Evolutionary conservation across 2,329 filamentous ascomycete species (phyloP).

Genomic region (Trichoderma hamatum): DNA sequence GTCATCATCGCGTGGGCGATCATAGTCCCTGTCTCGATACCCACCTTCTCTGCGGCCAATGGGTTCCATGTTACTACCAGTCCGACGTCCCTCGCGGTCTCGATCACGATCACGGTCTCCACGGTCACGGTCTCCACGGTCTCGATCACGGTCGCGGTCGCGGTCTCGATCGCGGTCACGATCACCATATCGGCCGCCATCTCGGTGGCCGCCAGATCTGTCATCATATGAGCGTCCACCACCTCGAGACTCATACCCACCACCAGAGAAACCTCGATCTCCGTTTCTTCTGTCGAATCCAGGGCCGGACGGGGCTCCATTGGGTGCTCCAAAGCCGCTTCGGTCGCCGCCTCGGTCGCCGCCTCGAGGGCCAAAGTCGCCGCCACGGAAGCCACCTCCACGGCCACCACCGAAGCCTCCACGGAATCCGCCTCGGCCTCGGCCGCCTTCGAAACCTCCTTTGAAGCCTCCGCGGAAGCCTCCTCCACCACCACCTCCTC

Average conservation of each 20-base stretch:
- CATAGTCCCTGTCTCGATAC: slow-evolving; percentile 54
- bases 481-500: slow-evolving; percentile 48
- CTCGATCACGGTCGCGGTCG: slow-evolving; percentile 42
- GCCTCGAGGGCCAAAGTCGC: slow-evolving; percentile 44
- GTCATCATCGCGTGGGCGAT: slow-evolving; percentile 61
- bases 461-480: slow-evolving; percentile 49
- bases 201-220: slow-evolving; percentile 57
- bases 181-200: slow-evolving; percentile 49
- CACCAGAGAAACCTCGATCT: slow-evolving; percentile 46
- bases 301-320: slow-evolving; percentile 64
- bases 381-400: slow-evolving; percentile 39
- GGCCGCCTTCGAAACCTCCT: slow-evolving; percentile 54
- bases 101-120: slow-evolving; percentile 54
- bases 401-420: slow-evolving; percentile 42
- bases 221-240: slow-evolving; percentile 64
- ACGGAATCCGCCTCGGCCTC: slow-evolving; percentile 56
- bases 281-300: slow-evolving; percentile 51
- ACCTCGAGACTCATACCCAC: slow-evolving; percentile 59
- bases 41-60: slow-evolving; percentile 68
- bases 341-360: slow-evolving; percentile 44
- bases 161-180: slow-evolving; percentile 41
- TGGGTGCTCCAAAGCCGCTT: slow-evolving; percentile 57
- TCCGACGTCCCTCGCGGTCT: slow-evolving; percentile 48
- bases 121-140: slow-evolving; percentile 39
- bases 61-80: slow-evolving; percentile 83